A percentile compares a stretch with the other conserved stretches of the same genome.
phyloP scores from a whole-genome alignment of 208 protist genomes.

The Leishmania lainsoni region DNA sequence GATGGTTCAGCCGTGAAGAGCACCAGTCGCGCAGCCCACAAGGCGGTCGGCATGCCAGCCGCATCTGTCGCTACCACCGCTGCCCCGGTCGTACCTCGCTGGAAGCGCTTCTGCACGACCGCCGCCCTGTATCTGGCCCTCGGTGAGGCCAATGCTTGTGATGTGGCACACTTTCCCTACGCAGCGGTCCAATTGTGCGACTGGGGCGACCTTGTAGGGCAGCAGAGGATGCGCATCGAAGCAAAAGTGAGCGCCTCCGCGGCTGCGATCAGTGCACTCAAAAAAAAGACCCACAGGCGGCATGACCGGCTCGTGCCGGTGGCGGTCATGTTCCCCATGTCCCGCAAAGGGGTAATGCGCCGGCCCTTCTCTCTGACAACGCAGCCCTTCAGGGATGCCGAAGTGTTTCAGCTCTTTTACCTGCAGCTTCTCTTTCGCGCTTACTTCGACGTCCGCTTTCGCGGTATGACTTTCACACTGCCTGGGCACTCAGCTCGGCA shows the following conservation, averaged over 20 bases:
- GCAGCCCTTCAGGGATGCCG: slow-evolving; percentile 74
- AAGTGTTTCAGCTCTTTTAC: slow-evolving; percentile 89
- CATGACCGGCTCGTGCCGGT: slow-evolving; percentile 28
- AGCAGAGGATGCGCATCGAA: slow-evolving; percentile 32
- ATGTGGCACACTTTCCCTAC: slow-evolving; percentile 47
- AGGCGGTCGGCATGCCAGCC: background rate
- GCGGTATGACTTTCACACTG: slow-evolving; percentile 33
- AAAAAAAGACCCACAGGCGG: slow-evolving; percentile 3
- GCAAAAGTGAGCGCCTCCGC: slow-evolving; percentile 25
- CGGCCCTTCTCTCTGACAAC: slow-evolving; percentile 44
- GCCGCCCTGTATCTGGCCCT: slow-evolving; percentile 62
- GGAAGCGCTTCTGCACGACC: slow-evolving; percentile 52
- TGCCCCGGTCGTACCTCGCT: slow-evolving; percentile 35
- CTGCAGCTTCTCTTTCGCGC: slow-evolving; percentile 82
- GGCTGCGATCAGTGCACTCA: slow-evolving; percentile 12
- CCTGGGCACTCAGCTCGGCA: slow-evolving; percentile 15
- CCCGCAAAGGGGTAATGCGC: slow-evolving; percentile 35
- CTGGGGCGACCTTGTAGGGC: slow-evolving; percentile 34
- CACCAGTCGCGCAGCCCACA: background rate
- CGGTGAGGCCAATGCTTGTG: slow-evolving; percentile 52
- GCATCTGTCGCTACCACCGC: background rate
- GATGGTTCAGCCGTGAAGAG: background rate
- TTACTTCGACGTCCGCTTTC: slow-evolving; percentile 74
- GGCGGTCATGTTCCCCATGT: slow-evolving; percentile 34
- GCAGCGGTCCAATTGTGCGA: slow-evolving; percentile 47